Percentiles rank a stretch among this genome's conserved stretches.
Evolutionary conservation across 2,329 filamentous ascomycete species (phyloP).

Genomic region (Alternaria metachromatica): DNA sequence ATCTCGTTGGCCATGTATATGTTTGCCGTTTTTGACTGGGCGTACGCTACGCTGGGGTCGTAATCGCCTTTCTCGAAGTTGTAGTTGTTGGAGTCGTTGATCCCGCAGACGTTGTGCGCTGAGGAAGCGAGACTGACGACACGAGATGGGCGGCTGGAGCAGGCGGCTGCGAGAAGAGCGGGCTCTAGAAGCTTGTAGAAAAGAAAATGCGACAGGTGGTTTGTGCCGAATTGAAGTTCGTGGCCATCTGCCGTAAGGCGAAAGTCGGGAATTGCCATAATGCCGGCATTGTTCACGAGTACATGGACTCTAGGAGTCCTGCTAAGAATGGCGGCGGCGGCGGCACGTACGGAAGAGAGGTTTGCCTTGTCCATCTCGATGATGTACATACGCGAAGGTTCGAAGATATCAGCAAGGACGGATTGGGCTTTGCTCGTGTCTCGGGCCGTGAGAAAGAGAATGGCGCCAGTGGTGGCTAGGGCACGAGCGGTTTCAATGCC

Average conservation of each 20-base stretch:
- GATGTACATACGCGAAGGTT: conserved; percentile 42
- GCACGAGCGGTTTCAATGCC: conserved; percentile 44
- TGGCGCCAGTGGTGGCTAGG: conserved; percentile 53
- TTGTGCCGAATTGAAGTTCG: conserved; percentile 52
- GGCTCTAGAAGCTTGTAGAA: conserved; percentile 53
- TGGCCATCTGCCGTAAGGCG: conserved; percentile 47
- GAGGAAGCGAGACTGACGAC: conserved; percentile 56
- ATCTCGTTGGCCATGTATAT: conserved; percentile 60
- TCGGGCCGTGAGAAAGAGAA: conserved; percentile 53
- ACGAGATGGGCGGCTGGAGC: conserved; percentile 52
- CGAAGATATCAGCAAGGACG: conserved; percentile 19
- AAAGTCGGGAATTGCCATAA: conserved; percentile 49
- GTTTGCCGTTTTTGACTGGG: conserved; percentile 59
- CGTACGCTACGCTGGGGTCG: conserved; percentile 52
- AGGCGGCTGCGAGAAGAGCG: conserved; percentile 46
- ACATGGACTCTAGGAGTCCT: conserved; percentile 38
- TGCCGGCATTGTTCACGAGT: conserved; percentile 56
- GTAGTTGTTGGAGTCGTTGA: conserved; percentile 51
- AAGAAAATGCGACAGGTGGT: conserved; percentile 58
- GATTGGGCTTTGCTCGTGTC: conserved; percentile 50
- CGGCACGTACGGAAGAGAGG: conserved; percentile 26
- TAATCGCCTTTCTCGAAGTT: conserved; percentile 47
- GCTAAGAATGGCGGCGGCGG: conserved; percentile 24
- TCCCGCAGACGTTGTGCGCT: conserved; percentile 48
- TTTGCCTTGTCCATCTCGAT: conserved; percentile 38